A percentile compares a stretch with the other conserved stretches of the same genome.
Conservation (phyloP, 441 rosid genomes). For the Sinapis alba region DNA sequence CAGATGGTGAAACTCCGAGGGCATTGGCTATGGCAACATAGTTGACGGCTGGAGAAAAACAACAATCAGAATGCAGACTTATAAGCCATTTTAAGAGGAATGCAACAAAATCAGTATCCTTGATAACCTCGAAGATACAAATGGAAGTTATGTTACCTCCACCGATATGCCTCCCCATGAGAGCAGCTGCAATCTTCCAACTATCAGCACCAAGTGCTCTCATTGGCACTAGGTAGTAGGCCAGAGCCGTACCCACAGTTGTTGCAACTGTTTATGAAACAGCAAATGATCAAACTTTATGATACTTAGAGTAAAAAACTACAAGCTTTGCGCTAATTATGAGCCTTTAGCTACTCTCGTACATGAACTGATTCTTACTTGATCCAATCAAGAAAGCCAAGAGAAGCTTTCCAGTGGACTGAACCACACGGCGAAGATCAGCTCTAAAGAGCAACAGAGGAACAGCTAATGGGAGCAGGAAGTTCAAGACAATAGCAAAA, state of each 20-base stretch:
- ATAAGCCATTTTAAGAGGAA: neutral
- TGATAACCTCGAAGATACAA: neutral
- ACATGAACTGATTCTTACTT: constrained; percentile 43
- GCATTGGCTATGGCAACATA: constrained; percentile 81
- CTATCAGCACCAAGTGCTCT: constrained; percentile 77
- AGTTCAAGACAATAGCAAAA: constrained; percentile 59
- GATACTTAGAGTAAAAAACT: neutral
- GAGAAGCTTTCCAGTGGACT: constrained; percentile 71
- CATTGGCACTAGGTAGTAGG: constrained; percentile 83
- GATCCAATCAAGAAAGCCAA: constrained; percentile 78
- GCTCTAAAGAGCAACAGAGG: constrained; percentile 82
- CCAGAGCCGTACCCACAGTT: constrained; percentile 69
- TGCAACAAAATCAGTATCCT: neutral
- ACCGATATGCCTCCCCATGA: constrained; percentile 92
- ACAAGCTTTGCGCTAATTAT: neutral
- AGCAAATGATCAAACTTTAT: constrained; percentile 21
- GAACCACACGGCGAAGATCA: constrained; percentile 66
- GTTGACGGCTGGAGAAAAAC: constrained; percentile 61
- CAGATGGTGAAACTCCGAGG: constrained; percentile 67
- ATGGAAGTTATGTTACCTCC: constrained; percentile 64
- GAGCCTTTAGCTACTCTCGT: neutral
- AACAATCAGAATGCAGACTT: constrained; percentile 13
- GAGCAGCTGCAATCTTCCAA: constrained; percentile 98
- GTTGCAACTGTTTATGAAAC: constrained; percentile 60
- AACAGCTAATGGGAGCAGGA: constrained; percentile 72